phyloP scores from a whole-genome alignment of 2,329 filamentous ascomycete genomes.

The Plenodomus biglobosus region DNA sequence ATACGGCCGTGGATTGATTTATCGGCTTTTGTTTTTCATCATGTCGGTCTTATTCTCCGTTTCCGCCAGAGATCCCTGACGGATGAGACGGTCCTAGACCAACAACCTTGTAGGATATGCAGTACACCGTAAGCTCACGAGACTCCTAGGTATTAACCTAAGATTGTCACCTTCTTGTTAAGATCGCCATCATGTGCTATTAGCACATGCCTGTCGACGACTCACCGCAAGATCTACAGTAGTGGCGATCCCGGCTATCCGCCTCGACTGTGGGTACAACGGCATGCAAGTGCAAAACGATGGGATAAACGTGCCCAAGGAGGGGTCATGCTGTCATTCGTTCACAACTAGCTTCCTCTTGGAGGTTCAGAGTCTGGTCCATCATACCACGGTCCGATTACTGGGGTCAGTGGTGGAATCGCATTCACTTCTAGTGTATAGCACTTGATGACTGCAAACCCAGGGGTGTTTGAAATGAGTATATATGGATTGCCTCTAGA shows the following conservation, averaged over 20 bases:
- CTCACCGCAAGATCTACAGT: not conserved
- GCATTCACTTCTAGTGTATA: not conserved
- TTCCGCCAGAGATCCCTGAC: too few relatives aligned
- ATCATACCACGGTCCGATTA: not conserved
- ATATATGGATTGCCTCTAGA: not conserved
- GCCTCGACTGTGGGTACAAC: not conserved
- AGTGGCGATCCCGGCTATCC: not conserved
- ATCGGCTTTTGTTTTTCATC: too few relatives aligned
- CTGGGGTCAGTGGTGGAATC: not conserved
- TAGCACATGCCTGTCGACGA: conserved; percentile 1
- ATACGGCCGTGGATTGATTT: too few relatives aligned
- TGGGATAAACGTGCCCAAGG: not conserved
- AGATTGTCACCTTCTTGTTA: conserved; percentile 1
- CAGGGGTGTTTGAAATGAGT: not conserved
- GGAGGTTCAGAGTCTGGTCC: not conserved
- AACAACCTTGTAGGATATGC: not conserved
- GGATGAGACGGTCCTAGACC: not conserved
- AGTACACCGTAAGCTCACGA: not conserved
- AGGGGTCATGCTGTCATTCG: not conserved
- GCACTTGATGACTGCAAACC: not conserved
- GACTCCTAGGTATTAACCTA: not conserved
- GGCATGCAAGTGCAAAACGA: not conserved
- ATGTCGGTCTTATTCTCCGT: too few relatives aligned
- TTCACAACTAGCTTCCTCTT: not conserved
- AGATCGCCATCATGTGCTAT: conserved; percentile 8